Percentiles rank a stretch among this genome's conserved stretches.
Conservation (phyloP, 148 eudicot genomes). For the Diospyros lotus region DNA sequence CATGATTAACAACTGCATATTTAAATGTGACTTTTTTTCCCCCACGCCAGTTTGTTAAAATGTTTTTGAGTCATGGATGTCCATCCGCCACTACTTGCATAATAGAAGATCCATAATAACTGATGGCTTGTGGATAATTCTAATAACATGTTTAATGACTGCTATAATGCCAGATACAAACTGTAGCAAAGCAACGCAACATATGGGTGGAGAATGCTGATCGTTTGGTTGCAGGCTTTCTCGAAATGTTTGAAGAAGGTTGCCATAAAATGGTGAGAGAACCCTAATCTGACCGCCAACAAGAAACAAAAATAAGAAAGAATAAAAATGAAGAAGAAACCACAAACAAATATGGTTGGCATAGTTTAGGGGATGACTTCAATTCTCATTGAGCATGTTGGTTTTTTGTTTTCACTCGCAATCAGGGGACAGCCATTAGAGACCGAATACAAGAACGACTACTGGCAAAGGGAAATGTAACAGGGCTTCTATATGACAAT, state of each 20-base stretch:
- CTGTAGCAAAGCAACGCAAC: slow-evolving; percentile 54
- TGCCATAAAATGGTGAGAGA: slow-evolving; percentile 80
- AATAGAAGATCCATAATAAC: slow-evolving; percentile 2
- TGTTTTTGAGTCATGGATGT: too few relatives aligned
- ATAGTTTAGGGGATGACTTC: background rate
- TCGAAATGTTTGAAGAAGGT: slow-evolving; percentile 98
- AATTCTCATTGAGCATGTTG: background rate
- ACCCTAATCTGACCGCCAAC: background rate
- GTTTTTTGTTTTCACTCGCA: background rate
- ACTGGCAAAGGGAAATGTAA: slow-evolving; percentile 25
- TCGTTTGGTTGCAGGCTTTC: slow-evolving; percentile 83
- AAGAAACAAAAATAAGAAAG: too few relatives aligned
- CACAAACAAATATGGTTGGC: background rate
- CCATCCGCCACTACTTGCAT: background rate
- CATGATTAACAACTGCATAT: background rate
- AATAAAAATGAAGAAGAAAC: too few relatives aligned
- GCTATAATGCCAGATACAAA: slow-evolving; percentile 45
- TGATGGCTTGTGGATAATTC: slow-evolving; percentile 5
- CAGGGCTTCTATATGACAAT: slow-evolving; percentile 30
- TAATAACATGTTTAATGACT: background rate
- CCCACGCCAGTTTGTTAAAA: too few relatives aligned
- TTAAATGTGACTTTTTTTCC: background rate
- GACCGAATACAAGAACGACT: slow-evolving; percentile 64
- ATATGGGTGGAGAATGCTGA: slow-evolving; percentile 97
- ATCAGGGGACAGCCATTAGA: slow-evolving; percentile 69